A percentile compares a stretch with the other conserved stretches of the same genome.
phyloP scores from a whole-genome alignment of 805 yeast genomes.

The Cyberlindnera japonica region DNA sequence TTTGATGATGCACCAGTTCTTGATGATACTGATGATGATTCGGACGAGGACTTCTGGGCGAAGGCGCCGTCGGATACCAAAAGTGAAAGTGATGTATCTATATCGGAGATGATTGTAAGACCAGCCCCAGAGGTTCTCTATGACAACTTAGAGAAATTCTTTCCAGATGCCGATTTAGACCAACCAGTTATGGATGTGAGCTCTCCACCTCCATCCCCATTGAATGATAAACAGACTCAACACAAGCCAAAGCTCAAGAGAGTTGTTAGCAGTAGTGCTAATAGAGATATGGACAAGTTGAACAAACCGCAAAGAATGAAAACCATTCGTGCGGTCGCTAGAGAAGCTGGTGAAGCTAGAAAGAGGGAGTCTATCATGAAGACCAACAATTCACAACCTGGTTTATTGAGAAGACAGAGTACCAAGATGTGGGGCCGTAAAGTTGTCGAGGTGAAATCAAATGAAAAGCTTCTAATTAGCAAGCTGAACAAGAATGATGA shows the following conservation, averaged over 20 bases:
- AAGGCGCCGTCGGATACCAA: constrained; percentile 34
- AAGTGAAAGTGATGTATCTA: constrained; percentile 28
- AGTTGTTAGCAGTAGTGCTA: constrained; percentile 19
- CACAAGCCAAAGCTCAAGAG: constrained; percentile 15
- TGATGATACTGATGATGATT: constrained; percentile 39
- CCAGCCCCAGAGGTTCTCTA: constrained; percentile 95
- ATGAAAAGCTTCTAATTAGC: constrained; percentile 56
- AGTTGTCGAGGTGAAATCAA: constrained; percentile 84
- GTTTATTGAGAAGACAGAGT: constrained; percentile 63
- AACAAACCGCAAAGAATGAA: constrained; percentile 64
- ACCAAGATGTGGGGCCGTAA: constrained; percentile 98
- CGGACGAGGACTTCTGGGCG: constrained; percentile 61
- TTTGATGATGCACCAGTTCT: constrained; percentile 72
- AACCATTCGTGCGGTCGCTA: constrained; percentile 89
- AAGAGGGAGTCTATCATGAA: constrained; percentile 32
- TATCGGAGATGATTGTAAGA: constrained; percentile 63
- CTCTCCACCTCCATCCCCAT: constrained; percentile 55
- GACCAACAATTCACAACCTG: constrained; percentile 22
- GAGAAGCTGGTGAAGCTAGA: constrained; percentile 75
- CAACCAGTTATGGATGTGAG: constrained; percentile 80
- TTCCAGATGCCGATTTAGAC: constrained; percentile 90
- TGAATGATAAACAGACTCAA: constrained; percentile 14
- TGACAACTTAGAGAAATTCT: constrained; percentile 84
- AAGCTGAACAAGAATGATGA: constrained; percentile 60
- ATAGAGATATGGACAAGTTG: constrained; percentile 18